phyloP scores from a whole-genome alignment of 345 rosid genomes.

The Carallia brachiata region DNA sequence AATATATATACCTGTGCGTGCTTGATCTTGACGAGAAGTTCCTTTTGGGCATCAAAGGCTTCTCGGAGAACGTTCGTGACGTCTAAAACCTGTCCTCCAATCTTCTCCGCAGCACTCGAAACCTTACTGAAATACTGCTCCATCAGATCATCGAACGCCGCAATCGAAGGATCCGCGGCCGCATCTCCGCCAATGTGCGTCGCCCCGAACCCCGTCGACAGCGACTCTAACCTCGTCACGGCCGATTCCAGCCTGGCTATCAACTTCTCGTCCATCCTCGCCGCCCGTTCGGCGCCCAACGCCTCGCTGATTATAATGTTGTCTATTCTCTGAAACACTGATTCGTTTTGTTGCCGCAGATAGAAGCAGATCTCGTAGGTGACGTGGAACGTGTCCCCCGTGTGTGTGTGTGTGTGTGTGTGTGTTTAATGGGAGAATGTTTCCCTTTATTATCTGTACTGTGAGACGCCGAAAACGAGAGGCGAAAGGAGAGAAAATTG shows the following conservation, averaged over 20 bases:
- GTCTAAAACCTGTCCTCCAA: conserved; percentile 83
- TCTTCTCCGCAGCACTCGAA: conserved; percentile 69
- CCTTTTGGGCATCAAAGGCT: conserved; percentile 64
- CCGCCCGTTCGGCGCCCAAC: background rate
- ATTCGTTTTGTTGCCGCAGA: background rate
- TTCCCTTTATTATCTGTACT: background rate
- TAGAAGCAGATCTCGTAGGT: too few species aligned
- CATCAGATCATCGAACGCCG: conserved; percentile 74
- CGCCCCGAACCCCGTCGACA: conserved; percentile 37
- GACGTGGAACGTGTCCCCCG: background rate
- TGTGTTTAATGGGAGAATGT: conserved; percentile 14
- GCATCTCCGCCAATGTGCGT: conserved; percentile 13
- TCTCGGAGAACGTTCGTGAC: conserved; percentile 61
- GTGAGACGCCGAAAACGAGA: conserved; percentile 18
- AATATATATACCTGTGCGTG: conserved; percentile 51
- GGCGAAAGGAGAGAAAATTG: background rate
- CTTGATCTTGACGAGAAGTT: conserved; percentile 64
- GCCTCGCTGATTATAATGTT: conserved; percentile 2
- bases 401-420: too few species aligned
- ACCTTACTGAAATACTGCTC: conserved; percentile 54
- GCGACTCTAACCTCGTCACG: conserved; percentile 66
- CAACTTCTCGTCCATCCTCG: conserved; percentile 70
- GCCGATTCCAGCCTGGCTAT: conserved; percentile 77
- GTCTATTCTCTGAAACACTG: background rate
- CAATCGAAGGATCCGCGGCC: conserved; percentile 61